These are phyloP conservation scores for Aureobasidium namibiae DNA, from an alignment of 2,329 filamentous ascomycete genomes.

Conservation along the genomic window DNA sequence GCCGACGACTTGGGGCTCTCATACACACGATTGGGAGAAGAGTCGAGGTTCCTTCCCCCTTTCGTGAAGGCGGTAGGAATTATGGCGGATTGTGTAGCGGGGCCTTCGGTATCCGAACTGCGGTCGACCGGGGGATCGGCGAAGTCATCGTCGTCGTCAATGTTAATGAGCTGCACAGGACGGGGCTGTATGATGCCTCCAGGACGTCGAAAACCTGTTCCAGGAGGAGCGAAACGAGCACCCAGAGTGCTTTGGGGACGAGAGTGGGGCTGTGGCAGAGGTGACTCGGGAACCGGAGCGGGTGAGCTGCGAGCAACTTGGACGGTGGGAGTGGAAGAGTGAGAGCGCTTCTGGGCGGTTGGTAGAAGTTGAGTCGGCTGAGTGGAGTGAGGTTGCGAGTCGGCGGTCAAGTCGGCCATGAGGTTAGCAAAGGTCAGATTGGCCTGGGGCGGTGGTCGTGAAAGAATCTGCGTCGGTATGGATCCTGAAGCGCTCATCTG, in stretches of 20 bases:
- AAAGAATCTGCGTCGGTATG: slow-evolving; percentile 21
- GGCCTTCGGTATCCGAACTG: slow-evolving; percentile 23
- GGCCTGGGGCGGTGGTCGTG: slow-evolving; percentile 8
- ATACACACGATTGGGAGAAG: slow-evolving; percentile 23
- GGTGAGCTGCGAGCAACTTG: slow-evolving; percentile 91
- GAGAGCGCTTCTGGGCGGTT: slow-evolving; percentile 27
- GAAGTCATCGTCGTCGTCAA: slow-evolving; percentile 31
- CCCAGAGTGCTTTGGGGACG: slow-evolving; percentile 36
- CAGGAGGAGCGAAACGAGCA: slow-evolving; percentile 64
- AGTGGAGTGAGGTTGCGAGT: slow-evolving; percentile 30
- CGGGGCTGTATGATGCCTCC: slow-evolving; percentile 18
- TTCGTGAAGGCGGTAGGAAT: slow-evolving; percentile 50
- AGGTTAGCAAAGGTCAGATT: slow-evolving; percentile 15
- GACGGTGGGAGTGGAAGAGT: slow-evolving; percentile 35
- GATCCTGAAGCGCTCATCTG: not conserved
- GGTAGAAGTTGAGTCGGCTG: slow-evolving; percentile 55
- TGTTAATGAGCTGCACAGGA: slow-evolving; percentile 12
- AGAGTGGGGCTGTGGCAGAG: slow-evolving; percentile 21
- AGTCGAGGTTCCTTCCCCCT: slow-evolving; percentile 27
- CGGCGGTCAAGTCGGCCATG: slow-evolving; percentile 4
- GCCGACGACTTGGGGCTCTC: slow-evolving; percentile 21
- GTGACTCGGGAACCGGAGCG: slow-evolving; percentile 33
- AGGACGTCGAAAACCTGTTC: slow-evolving; percentile 57
- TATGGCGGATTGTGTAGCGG: slow-evolving; percentile 47
- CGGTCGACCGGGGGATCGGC: slow-evolving; percentile 21